Evolutionary conservation across 2,329 filamentous ascomycete genomes (phyloP).

Genomic region (Albifimbria verrucaria): DNA sequence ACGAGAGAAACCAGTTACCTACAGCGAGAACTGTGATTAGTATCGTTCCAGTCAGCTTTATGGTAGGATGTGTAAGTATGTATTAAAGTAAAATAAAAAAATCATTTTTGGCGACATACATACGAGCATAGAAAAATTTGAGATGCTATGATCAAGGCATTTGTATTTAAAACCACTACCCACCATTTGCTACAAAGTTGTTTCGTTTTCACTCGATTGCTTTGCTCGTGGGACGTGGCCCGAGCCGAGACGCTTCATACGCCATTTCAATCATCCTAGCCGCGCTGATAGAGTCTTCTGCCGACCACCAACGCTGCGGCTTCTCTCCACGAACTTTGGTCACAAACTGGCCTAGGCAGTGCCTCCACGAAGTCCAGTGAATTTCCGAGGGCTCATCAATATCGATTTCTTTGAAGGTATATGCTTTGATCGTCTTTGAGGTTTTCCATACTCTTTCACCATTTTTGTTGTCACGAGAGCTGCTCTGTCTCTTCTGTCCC

Average conservation of each 20-base stretch:
- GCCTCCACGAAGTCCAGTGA: slow-evolving; percentile 41
- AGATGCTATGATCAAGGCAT: too few relatives aligned
- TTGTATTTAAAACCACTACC: too few relatives aligned
- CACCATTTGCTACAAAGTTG: too few relatives aligned
- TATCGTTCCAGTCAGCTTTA: too few relatives aligned
- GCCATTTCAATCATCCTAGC: slow-evolving; percentile 45
- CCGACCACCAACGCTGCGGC: slow-evolving; percentile 32
- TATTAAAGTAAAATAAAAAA: too few relatives aligned
- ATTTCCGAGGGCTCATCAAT: slow-evolving; percentile 25
- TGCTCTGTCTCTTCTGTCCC: slow-evolving; percentile 25
- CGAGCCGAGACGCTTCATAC: slow-evolving; percentile 33
- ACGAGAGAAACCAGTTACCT: too few relatives aligned
- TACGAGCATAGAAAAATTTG: too few relatives aligned
- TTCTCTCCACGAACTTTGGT: slow-evolving; percentile 37
- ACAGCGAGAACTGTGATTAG: too few relatives aligned
- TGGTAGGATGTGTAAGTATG: too few relatives aligned
- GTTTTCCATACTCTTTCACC: slow-evolving; percentile 16
- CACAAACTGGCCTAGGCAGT: slow-evolving; percentile 48
- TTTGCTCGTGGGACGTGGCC: slow-evolving; percentile 9
- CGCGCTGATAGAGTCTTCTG: slow-evolving; percentile 39
- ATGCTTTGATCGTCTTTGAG: slow-evolving; percentile 27
- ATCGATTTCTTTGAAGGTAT: slow-evolving; percentile 30
- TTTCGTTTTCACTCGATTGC: background rate
- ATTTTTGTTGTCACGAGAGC: slow-evolving; percentile 19
- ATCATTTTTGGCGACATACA: too few relatives aligned